Evolutionary conservation across 495 filamentous ascomycete species (phyloP).

Genomic region (Neurospora intermedia): DNA sequence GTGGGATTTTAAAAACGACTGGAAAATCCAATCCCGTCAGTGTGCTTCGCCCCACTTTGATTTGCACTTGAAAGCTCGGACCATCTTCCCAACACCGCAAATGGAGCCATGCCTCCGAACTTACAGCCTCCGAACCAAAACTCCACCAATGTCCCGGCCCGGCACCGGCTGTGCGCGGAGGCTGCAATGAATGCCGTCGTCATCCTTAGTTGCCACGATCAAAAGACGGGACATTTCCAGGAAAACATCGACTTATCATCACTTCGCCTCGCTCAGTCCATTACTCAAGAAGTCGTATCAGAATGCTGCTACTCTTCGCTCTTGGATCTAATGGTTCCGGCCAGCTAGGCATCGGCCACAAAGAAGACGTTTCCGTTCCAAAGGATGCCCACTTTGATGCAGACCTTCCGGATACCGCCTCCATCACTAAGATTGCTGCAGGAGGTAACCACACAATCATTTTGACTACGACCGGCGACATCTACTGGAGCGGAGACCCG

Average conservation of each 20-base stretch:
- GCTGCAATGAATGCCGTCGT: neutral
- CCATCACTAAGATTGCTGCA: conserved; percentile 38
- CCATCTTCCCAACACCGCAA: neutral
- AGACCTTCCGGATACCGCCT: conserved; percentile 7
- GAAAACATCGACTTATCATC: neutral
- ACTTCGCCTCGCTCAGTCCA: neutral
- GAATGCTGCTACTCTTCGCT: conserved; percentile 51
- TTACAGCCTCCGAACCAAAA: neutral
- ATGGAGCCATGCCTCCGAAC: neutral
- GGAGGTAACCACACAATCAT: conserved; percentile 87
- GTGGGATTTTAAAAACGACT: conserved; percentile 7
- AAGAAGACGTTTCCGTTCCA: conserved; percentile 60
- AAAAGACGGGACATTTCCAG: neutral
- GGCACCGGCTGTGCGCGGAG: neutral
- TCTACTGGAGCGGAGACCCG: conserved; percentile 55
- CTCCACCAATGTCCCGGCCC: neutral
- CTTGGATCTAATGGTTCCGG: conserved; percentile 87
- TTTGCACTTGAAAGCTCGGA: neutral
- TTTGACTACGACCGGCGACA: conserved; percentile 42
- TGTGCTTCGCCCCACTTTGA: conserved; percentile 2
- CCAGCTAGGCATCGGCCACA: conserved; percentile 72
- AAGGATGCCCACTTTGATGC: conserved; percentile 42
- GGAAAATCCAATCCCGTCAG: neutral
- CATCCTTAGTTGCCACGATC: neutral
- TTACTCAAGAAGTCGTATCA: neutral